Conservation (phyloP, 2,329 filamentous ascomycete species). For the Aureobasidium pullulans region DNA sequence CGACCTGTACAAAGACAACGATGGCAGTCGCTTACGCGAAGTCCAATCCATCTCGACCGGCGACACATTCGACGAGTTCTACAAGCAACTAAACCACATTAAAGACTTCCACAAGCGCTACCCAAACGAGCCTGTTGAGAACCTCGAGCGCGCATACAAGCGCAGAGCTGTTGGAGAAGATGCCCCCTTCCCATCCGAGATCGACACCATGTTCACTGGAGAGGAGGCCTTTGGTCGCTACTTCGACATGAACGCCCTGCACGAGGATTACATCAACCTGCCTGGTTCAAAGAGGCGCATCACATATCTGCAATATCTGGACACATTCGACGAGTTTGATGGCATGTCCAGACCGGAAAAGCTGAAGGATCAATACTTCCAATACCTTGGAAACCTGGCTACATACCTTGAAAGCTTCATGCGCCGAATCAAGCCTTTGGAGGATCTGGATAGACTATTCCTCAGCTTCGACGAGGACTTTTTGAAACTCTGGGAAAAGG, state of each 20-base stretch:
- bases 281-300: slow-evolving; percentile 71
- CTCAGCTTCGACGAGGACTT: slow-evolving; percentile 75
- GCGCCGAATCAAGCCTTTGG: slow-evolving; percentile 72
- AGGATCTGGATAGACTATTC: slow-evolving; percentile 76
- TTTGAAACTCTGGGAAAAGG: slow-evolving; percentile 70
- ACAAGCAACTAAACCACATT: slow-evolving; percentile 72
- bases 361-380: slow-evolving; percentile 85
- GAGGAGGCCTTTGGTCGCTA: slow-evolving; percentile 92
- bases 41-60: slow-evolving; percentile 76
- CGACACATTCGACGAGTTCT: slow-evolving; percentile 86
- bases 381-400: slow-evolving; percentile 73
- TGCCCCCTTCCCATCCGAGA: slow-evolving; percentile 52
- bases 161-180: slow-evolving; percentile 58
- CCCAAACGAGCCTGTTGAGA: slow-evolving; percentile 90
- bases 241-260: slow-evolving; percentile 75
- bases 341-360: slow-evolving; percentile 76
- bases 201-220: slow-evolving; percentile 90
- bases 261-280: slow-evolving; percentile 86
- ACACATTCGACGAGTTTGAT: slow-evolving; percentile 80
- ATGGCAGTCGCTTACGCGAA: slow-evolving; percentile 66
- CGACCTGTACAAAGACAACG: slow-evolving; percentile 74
- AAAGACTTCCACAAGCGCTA: slow-evolving; percentile 86
- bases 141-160: slow-evolving; percentile 88
- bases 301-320: slow-evolving; percentile 87
- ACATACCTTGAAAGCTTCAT: slow-evolving; percentile 85